A percentile compares a stretch with the other conserved stretches of the same genome.
Evolutionary conservation across 768 basidiomycete genomes (phyloP).

Genomic region (Rhizopogon roseolus): DNA sequence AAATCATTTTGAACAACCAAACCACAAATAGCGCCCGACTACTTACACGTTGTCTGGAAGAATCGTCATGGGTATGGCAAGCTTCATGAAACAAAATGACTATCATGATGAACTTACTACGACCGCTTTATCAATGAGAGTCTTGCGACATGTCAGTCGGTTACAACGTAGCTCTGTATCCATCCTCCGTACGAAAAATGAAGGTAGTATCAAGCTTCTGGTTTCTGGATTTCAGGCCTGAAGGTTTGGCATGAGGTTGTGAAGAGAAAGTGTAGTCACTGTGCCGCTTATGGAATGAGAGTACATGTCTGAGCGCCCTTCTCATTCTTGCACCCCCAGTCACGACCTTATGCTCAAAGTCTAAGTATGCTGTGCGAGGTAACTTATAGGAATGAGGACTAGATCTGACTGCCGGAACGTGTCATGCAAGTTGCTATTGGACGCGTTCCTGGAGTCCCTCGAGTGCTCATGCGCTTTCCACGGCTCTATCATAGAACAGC

Average conservation of each 20-base stretch:
- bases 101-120: constrained; percentile 52
- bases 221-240: neutral
- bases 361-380: no score
- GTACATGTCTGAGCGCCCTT: no score
- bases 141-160: constrained; percentile 66
- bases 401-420: no score
- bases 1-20: neutral
- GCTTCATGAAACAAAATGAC: neutral
- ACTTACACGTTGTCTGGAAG: constrained; percentile 52
- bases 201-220: neutral
- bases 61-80: constrained; percentile 11
- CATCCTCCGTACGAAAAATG: constrained; percentile 36
- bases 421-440: no score
- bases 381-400: no score
- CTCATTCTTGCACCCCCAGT: no score
- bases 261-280: no score
- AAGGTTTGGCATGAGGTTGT: no score
- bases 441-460: no score
- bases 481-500: neutral
- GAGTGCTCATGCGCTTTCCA: no score
- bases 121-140: constrained; percentile 74
- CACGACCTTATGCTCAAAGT: no score
- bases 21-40: neutral
- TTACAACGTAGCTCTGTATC: constrained; percentile 78
- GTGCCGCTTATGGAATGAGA: no score